phyloP scores from a whole-genome alignment of 2,329 filamentous ascomycete genomes.

The Xylaria sp. region DNA sequence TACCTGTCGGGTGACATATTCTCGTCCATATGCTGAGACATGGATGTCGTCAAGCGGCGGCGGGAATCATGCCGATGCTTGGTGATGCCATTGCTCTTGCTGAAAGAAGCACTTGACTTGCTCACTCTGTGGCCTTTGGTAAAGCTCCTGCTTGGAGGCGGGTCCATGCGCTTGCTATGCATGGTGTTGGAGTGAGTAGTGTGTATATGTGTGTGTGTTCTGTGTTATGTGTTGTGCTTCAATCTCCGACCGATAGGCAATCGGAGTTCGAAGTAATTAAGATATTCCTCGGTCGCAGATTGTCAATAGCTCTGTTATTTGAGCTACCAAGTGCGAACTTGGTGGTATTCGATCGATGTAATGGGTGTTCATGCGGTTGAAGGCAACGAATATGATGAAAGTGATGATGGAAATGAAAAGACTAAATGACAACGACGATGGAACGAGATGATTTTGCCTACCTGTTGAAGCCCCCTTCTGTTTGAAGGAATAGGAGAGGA shows the following conservation, averaged over 20 bases:
- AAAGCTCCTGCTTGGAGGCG: conserved; percentile 61
- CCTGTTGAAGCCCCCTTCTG: conserved; percentile 41
- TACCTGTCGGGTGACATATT: conserved; percentile 59
- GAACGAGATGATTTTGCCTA: conserved; percentile 43
- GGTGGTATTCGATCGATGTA: not conserved
- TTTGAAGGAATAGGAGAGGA: conserved; percentile 39
- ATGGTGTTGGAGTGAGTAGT: conserved; percentile 52
- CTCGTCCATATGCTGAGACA: conserved; percentile 54
- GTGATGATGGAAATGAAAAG: conserved; percentile 28
- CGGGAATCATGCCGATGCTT: conserved; percentile 66
- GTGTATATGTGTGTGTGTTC: conserved; percentile 47
- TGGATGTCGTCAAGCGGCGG: conserved; percentile 61
- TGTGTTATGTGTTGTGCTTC: conserved; percentile 19
- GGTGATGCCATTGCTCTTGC: conserved; percentile 64
- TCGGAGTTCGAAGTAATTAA: conserved; percentile 11
- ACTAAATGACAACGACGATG: conserved; percentile 31
- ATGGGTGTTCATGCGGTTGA: conserved; percentile 35
- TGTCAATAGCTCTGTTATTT: not conserved
- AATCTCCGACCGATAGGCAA: conserved; percentile 32
- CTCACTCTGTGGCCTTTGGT: conserved; percentile 62
- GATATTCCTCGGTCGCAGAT: conserved; percentile 34
- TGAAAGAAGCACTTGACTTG: conserved; percentile 66
- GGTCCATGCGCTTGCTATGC: conserved; percentile 59
- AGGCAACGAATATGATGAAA: conserved; percentile 15
- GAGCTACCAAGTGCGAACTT: conserved; percentile 16